Evolutionary conservation across 2,329 filamentous ascomycete genomes (phyloP), one percentile per base, ranked within the genome.

Genomic region (Diaporthe velutina): DNA sequence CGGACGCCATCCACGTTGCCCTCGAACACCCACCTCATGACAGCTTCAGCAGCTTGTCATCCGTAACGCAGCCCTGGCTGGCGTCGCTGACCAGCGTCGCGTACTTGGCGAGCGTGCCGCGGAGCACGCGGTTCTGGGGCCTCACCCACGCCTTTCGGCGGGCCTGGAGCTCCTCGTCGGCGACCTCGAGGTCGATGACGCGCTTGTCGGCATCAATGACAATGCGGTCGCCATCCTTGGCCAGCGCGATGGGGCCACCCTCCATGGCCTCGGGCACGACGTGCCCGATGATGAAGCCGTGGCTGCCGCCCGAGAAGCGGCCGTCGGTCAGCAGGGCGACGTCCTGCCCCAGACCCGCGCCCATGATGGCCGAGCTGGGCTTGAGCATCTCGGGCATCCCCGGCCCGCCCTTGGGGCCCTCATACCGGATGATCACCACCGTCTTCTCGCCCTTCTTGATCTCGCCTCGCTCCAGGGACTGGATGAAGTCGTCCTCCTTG

Each of bases 321-420:
- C 92, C 92, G 79, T 95, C 93, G 2, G 93, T 94, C 76, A 95
- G 88, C 61, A 95, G 89, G 1, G 93, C 93, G 19, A 94, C 92
- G 78, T 95, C 93, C 79, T 94, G 89, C 78, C 93, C 93, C 57
- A 98, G 90, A 50, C 93, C 94, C 8, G 95, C 95, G 71, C 96
- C 96, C 95, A 98, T 98, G 80, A 98, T 94, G 67, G 95, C 95
- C 0, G 94, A 95, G 71, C 91, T 94, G n/a, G 96, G 95, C 87
- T 98, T 98, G 76, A 98, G 88, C 88, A 98, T 96, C 86, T 98
- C 96, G 42, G 95, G 96, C 93, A 98, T 98, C 74, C 96, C 96
- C 1, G 96, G 96, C 0, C 96, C 96, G 78, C 96, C 96, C 86
- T 96, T 97, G 76, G 96, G 96, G 0, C 96, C 96, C 82, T 98